These are phyloP conservation scores for Camellia sinensis DNA, from an alignment of 148 eudicot genomes.

Conservation along the genomic window DNA sequence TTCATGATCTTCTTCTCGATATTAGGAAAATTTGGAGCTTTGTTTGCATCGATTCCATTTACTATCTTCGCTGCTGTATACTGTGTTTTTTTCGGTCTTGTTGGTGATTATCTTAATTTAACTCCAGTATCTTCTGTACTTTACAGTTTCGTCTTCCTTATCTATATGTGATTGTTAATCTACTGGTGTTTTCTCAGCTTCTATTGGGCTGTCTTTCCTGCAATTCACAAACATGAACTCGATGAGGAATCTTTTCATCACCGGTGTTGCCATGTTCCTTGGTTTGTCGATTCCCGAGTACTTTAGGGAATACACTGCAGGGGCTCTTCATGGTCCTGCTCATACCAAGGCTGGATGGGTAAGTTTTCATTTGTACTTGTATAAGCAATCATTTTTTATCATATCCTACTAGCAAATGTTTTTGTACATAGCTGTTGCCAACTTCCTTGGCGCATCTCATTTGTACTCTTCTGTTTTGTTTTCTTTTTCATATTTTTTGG, in stretches of 20 bases:
- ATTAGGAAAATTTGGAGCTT: conserved; percentile 69
- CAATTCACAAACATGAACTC: conserved; percentile 99
- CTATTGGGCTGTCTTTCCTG: conserved; percentile 88
- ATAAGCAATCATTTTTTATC: neutral
- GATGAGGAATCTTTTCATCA: conserved; percentile 87
- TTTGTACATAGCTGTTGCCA: no score
- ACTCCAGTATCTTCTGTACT: neutral
- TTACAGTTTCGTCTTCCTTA: neutral
- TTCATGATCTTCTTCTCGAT: conserved; percentile 98
- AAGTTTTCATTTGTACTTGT: conserved; percentile 18
- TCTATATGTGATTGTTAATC: neutral
- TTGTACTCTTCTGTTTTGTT: no score
- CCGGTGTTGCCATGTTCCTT: conserved; percentile 81
- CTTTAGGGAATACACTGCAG: conserved; percentile 72
- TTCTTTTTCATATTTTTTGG: no score
- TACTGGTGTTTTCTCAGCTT: conserved; percentile 47
- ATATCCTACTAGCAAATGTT: neutral
- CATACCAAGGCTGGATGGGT: conserved; percentile 98
- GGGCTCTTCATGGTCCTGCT: conserved; percentile 84
- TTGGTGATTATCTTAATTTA: conserved; percentile 47
- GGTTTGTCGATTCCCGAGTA: conserved; percentile 93
- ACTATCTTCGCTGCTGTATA: conserved; percentile 90
- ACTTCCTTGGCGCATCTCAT: neutral
- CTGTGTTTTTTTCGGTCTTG: conserved; percentile 90
- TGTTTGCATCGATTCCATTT: conserved; percentile 97